Base-by-base conservation (phyloP, 139 green algal species). In the Chlorella vulgaris region DNA sequence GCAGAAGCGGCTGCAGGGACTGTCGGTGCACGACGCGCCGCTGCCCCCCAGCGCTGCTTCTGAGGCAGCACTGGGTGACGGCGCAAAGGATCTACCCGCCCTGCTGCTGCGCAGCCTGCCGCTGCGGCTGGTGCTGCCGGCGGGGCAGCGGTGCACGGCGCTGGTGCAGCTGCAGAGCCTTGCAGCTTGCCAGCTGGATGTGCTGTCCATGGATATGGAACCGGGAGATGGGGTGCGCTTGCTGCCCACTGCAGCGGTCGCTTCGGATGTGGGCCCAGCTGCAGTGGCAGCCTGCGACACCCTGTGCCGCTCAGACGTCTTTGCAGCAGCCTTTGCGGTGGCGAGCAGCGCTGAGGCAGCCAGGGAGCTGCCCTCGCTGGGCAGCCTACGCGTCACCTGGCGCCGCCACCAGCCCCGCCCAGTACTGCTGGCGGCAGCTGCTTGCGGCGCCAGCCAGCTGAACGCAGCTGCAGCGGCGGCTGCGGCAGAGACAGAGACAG, bases 61-160 rank as follows among this genome's bases (percentile, higher is more conserved):
- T 35, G 42, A 3, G 15, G 29, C 29, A 66, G 74, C 36, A 61
- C 36, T 10, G 36, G 35, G 28, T 7, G 1, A 29, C 5, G 55
- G 4, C n/a, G 26, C 50, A 1, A 24, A 66, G 3, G 42, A 74
- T 62, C 42, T 74, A 18, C 21, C 42, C 0, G 26, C 33, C 22
- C 40, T 74, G 76, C 76, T 74, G n/a, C 35, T 68, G 58, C 65
- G 65, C 33, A n/a, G 47, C 50, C 77, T 83, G 35, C 77, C 65
- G 10, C 43, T 19, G 65, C 65, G 47, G 24, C 40, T 74, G 40
- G 40, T 80, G 31, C 69, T 84, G 58, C 80, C 80, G 35, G 80
- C 68, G 10, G 69, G 69, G 26, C 80, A 80, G 69, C 39, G 26
- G 24, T 84, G 80, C 43, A 75, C 60, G 5, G 69, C 33, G 31